phyloP scores from a whole-genome alignment of 208 protist species.

The Wallacemonas sp. region DNA sequence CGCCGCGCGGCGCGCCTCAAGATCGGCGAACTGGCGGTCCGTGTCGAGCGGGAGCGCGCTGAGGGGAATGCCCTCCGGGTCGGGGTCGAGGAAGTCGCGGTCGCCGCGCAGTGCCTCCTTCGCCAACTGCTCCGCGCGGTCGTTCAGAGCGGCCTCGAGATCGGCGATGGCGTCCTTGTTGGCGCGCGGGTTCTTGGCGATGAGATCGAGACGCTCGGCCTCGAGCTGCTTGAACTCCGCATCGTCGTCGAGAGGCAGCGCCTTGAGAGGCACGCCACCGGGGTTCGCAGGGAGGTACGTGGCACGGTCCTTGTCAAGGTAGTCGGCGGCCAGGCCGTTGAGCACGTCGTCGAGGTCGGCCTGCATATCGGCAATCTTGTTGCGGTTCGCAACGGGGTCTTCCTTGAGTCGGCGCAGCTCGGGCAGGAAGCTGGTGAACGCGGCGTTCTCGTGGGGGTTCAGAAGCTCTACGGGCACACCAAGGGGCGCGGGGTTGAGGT shows the following conservation, averaged over 20 bases:
- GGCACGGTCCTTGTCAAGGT: slow-evolving; percentile 51
- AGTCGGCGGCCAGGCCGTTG: slow-evolving; percentile 45
- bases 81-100: slow-evolving; percentile 38
- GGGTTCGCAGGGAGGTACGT: slow-evolving; percentile 53
- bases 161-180: slow-evolving; percentile 39
- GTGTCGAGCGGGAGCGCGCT: slow-evolving; percentile 61
- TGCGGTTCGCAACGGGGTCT: slow-evolving; percentile 29
- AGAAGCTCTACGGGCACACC: slow-evolving; percentile 57
- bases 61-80: slow-evolving; percentile 32
- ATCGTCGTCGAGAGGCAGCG: slow-evolving; percentile 54
- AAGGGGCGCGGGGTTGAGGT: slow-evolving; percentile 38
- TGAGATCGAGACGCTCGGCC: slow-evolving; percentile 52
- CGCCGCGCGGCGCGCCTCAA: slow-evolving; percentile 55
- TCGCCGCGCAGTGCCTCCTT: slow-evolving; percentile 29
- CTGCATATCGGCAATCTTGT: slow-evolving; percentile 56
- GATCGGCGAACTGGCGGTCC: slow-evolving; percentile 58
- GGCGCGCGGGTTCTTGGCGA: slow-evolving; percentile 46
- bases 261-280: slow-evolving; percentile 48
- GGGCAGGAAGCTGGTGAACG: slow-evolving; percentile 32
- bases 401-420: slow-evolving; percentile 30
- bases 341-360: slow-evolving; percentile 59
- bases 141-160: slow-evolving; percentile 32
- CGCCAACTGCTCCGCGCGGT: slow-evolving; percentile 23
- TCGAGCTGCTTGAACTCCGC: slow-evolving; percentile 61
- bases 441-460: slow-evolving; percentile 56